These are phyloP conservation scores for Cavenderia fasciculata DNA, from an alignment of 78 protist species.

Conservation along the genomic window DNA sequence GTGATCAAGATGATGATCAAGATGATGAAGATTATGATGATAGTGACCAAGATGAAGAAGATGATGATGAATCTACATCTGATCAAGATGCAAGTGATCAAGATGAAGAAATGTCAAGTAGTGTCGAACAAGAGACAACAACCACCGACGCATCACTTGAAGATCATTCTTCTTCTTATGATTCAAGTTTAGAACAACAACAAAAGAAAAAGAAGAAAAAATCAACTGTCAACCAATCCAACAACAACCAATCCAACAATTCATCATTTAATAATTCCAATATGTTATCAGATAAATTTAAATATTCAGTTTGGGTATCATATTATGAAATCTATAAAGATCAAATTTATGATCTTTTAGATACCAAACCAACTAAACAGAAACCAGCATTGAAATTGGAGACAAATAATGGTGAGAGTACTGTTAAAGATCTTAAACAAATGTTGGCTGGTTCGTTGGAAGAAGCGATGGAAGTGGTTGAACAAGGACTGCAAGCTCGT, in stretches of 20 bases:
- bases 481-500: slow-evolving; percentile 69
- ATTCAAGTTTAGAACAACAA: no score
- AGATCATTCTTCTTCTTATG: no score
- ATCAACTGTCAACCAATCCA: not conserved
- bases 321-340: slow-evolving; percentile 91
- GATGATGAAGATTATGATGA: not conserved
- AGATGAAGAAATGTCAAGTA: not conserved
- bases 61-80: slow-evolving; percentile 4
- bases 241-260: not conserved
- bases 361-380: not conserved
- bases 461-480: slow-evolving; percentile 73
- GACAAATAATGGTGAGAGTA: not conserved
- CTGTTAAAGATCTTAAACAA: slow-evolving; percentile 43
- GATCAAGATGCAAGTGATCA: not conserved
- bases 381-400: slow-evolving; percentile 42
- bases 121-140: not conserved
- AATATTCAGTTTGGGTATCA: slow-evolving; percentile 58
- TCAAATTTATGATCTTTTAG: slow-evolving; percentile 81
- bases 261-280: no score
- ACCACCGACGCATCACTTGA: not conserved
- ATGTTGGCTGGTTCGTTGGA: slow-evolving; percentile 47
- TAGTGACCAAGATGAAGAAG: not conserved
- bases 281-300: slow-evolving; percentile 15
- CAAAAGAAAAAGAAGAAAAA: not conserved
- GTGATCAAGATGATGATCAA: not conserved